These are phyloP conservation scores for Fusarium albidum DNA, from an alignment of 2,329 filamentous ascomycete species.

Conservation along the genomic window DNA sequence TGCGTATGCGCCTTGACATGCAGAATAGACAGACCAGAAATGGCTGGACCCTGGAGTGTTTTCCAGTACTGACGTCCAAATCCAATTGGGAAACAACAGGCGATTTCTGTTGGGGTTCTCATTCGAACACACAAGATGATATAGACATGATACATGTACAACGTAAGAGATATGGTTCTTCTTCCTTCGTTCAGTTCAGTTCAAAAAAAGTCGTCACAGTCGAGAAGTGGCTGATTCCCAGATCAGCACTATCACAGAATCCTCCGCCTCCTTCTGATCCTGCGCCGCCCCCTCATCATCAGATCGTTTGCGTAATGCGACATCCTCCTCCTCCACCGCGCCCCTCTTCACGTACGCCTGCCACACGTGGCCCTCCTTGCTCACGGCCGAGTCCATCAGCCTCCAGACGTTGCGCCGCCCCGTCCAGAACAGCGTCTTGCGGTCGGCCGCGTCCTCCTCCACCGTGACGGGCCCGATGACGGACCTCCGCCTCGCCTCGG, in stretches of 20 bases:
- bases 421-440: slow-evolving; percentile 46
- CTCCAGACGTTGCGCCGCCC: slow-evolving; percentile 50
- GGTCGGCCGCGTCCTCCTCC: slow-evolving; percentile 40
- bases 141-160: slow-evolving; percentile 22
- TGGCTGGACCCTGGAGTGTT: too few relatives aligned
- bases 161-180: slow-evolving; percentile 33
- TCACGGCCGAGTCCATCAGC: slow-evolving; percentile 50
- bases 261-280: slow-evolving; percentile 32
- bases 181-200: slow-evolving; percentile 11
- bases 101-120: not conserved
- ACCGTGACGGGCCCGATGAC: slow-evolving; percentile 44
- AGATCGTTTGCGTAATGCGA: slow-evolving; percentile 26
- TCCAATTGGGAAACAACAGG: too few relatives aligned
- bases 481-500: slow-evolving; percentile 19
- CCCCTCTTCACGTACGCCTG: slow-evolving; percentile 55
- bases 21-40: too few relatives aligned
- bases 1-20: too few relatives aligned
- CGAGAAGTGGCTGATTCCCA: slow-evolving; percentile 35
- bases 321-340: slow-evolving; percentile 16
- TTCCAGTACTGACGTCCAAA: too few relatives aligned
- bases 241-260: slow-evolving; percentile 40
- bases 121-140: not conserved
- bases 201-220: slow-evolving; percentile 18
- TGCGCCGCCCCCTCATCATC: slow-evolving; percentile 20
- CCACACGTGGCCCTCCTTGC: slow-evolving; percentile 51